These are phyloP conservation scores for Sphagnum magellanicum DNA, from an alignment of 228 moss, liverwort and hornwort species.

Conservation along the genomic window DNA sequence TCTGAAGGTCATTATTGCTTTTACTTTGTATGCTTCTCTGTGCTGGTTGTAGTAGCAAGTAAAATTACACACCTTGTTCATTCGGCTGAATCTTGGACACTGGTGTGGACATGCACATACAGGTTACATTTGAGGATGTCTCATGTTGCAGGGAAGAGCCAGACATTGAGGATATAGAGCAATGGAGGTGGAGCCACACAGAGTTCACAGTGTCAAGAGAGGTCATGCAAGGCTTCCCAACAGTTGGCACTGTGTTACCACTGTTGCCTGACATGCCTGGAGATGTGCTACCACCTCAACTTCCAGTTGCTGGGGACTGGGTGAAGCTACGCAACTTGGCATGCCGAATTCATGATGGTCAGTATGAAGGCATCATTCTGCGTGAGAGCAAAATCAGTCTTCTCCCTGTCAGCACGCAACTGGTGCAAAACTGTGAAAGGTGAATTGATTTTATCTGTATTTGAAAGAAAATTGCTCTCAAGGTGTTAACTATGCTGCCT, in stretches of 20 bases:
- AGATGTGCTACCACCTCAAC: slow-evolving; percentile 41
- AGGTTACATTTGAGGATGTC: background rate
- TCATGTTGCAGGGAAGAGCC: slow-evolving; percentile 28
- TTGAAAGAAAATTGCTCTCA: too few relatives aligned
- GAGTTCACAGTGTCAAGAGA: slow-evolving; percentile 53
- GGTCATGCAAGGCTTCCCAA: slow-evolving; percentile 59
- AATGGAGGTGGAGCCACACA: slow-evolving; percentile 39
- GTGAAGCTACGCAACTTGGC: slow-evolving; percentile 82
- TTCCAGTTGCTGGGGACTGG: slow-evolving; percentile 73
- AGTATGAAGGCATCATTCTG: slow-evolving; percentile 54
- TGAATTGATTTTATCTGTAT: slow-evolving; percentile 10
- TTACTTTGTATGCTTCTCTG: background rate
- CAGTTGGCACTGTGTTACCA: slow-evolving; percentile 66
- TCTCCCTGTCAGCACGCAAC: slow-evolving; percentile 40
- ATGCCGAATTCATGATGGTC: slow-evolving; percentile 50
- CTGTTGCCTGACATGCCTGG: slow-evolving; percentile 47
- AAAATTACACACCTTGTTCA: too few relatives aligned
- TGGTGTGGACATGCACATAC: background rate
- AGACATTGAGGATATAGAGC: slow-evolving; percentile 22
- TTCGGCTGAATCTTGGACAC: too few relatives aligned
- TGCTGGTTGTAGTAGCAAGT: background rate
- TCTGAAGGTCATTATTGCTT: background rate
- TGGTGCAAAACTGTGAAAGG: slow-evolving; percentile 79
- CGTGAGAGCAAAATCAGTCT: slow-evolving; percentile 79
- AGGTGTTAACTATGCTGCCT: too few relatives aligned